These are phyloP conservation scores for Balakata baccata DNA, from an alignment of 345 rosid genomes.

Conservation along the genomic window DNA sequence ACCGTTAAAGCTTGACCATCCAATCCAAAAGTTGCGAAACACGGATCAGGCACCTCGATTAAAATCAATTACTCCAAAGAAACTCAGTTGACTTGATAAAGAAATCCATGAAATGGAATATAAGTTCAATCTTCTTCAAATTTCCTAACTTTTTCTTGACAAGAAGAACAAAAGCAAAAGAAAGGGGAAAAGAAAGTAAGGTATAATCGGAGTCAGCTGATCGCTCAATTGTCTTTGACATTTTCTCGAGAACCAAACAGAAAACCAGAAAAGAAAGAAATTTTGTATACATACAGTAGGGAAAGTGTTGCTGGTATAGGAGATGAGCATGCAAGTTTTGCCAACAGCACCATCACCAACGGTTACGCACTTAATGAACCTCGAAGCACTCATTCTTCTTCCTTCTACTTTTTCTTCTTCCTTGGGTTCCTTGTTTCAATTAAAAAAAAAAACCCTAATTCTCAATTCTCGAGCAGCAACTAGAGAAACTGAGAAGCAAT, in stretches of 20 bases:
- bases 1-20: background rate
- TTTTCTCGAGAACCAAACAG: conserved; percentile 19
- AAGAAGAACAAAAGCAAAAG: conserved; percentile 10
- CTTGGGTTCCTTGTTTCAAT: background rate
- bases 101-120: background rate
- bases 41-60: background rate
- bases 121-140: background rate
- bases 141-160: conserved; percentile 3
- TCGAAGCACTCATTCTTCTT: conserved; percentile 56
- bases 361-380: conserved; percentile 73
- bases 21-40: background rate
- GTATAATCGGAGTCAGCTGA: background rate
- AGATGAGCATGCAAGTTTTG: conserved; percentile 72
- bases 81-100: conserved; percentile 6
- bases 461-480: background rate
- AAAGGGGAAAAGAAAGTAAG: background rate
- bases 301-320: conserved; percentile 76
- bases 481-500: background rate
- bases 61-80: conserved; percentile 1
- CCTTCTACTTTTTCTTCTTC: background rate
- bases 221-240: background rate
- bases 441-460: background rate
- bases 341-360: conserved; percentile 86
- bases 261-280: conserved; percentile 1
- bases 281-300: conserved; percentile 44